Evolutionary conservation across 768 basidiomycete genomes (phyloP).

Genomic region (Hypholoma fasciculare): DNA sequence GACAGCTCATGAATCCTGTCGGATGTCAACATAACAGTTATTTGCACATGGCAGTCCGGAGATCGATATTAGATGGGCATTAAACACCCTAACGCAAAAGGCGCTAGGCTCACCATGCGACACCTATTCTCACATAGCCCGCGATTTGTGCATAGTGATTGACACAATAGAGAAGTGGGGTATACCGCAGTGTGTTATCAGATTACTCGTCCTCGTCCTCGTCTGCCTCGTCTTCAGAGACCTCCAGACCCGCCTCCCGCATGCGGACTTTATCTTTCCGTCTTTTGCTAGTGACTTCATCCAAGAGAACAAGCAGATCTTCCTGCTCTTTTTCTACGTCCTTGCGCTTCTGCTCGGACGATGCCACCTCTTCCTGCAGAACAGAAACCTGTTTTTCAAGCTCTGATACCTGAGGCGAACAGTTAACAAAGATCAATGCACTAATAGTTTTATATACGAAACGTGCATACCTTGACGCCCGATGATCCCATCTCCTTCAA

Average conservation of each 20-base stretch:
- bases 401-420: constrained; percentile 36
- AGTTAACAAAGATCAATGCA: not conserved
- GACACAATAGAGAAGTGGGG: not conserved
- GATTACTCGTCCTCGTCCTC: constrained; percentile 52
- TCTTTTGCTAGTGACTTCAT: constrained; percentile 88
- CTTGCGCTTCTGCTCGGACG: constrained; percentile 63
- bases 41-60: not conserved
- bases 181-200: not conserved
- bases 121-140: not conserved
- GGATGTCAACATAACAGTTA: not conserved
- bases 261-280: constrained; percentile 81
- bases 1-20: not conserved
- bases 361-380: constrained; percentile 47
- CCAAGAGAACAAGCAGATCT: constrained; percentile 89
- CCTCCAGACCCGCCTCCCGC: constrained; percentile 74
- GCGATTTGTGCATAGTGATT: not conserved
- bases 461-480: constrained; percentile 16
- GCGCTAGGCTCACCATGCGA: not conserved
- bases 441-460: not conserved
- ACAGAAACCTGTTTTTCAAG: constrained; percentile 47
- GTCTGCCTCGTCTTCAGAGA: constrained; percentile 90
- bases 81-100: not conserved
- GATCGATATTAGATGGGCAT: not conserved
- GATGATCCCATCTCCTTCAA: constrained; percentile 40
- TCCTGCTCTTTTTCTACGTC: constrained; percentile 97